Evolutionary conservation across 2,329 filamentous ascomycete genomes (phyloP).

Genomic region (Dendryphion nanum): DNA sequence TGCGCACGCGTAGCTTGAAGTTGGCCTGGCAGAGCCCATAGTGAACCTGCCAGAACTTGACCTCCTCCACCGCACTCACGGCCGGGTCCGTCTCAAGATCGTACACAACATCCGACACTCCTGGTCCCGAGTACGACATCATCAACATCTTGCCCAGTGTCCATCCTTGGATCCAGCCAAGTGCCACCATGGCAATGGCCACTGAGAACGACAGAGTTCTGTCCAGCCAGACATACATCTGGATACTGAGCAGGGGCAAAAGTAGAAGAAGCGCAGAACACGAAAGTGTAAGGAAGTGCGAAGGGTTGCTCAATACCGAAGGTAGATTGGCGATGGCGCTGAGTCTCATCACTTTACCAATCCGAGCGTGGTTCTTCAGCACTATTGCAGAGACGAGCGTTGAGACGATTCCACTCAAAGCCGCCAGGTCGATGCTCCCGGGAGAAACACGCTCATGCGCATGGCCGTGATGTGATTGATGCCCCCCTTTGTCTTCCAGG

Average conservation of each 20-base stretch:
- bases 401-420: slow-evolving; percentile 75
- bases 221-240: slow-evolving; percentile 82
- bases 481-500: slow-evolving; percentile 70
- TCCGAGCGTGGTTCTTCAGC: slow-evolving; percentile 85
- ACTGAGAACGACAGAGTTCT: slow-evolving; percentile 77
- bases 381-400: slow-evolving; percentile 85
- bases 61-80: slow-evolving; percentile 78
- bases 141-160: slow-evolving; percentile 91
- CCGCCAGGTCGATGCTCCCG: slow-evolving; percentile 78
- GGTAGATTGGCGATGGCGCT: slow-evolving; percentile 79
- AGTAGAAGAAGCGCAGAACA: slow-evolving; percentile 79
- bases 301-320: slow-evolving; percentile 87
- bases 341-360: slow-evolving; percentile 87
- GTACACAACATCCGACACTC: slow-evolving; percentile 71
- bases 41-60: slow-evolving; percentile 97
- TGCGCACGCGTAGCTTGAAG: slow-evolving; percentile 72
- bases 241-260: slow-evolving; percentile 75
- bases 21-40: slow-evolving; percentile 97
- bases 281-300: slow-evolving; percentile 88
- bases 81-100: slow-evolving; percentile 81
- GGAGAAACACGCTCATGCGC: slow-evolving; percentile 65
- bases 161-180: slow-evolving; percentile 80
- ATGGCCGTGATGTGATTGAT: slow-evolving; percentile 69
- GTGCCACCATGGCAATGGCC: slow-evolving; percentile 80
- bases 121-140: slow-evolving; percentile 73